phyloP scores from a whole-genome alignment of 805 yeast genomes.

The Candida sakaeoensis region DNA sequence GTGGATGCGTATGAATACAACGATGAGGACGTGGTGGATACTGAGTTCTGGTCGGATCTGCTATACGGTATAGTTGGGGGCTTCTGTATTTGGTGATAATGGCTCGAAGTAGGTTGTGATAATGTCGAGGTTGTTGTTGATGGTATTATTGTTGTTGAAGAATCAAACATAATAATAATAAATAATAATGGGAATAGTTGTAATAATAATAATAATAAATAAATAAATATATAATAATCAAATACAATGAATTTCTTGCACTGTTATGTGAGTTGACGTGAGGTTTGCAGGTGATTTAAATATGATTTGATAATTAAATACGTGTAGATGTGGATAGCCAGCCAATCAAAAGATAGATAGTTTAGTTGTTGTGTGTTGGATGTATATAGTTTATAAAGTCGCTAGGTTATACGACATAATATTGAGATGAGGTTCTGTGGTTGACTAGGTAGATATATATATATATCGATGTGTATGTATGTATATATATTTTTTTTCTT shows the following conservation, averaged over 20 bases:
- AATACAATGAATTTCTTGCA: not conserved
- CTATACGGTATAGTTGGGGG: not conserved
- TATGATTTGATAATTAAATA: too few relatives aligned
- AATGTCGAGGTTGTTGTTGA: not conserved
- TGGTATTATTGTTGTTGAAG: slow-evolving; percentile 2
- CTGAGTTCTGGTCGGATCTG: not conserved
- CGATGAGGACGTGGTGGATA: not conserved
- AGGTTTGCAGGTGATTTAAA: too few relatives aligned
- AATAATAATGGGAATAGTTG: not conserved
- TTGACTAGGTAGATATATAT: too few relatives aligned
- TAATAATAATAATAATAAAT: not conserved
- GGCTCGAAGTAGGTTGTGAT: not conserved
- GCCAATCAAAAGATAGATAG: not conserved
- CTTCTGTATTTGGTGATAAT: not conserved
- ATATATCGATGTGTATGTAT: too few relatives aligned
- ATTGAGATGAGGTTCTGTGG: too few relatives aligned
- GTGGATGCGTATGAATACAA: not conserved
- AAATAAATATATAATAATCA: not conserved
- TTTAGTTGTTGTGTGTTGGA: not conserved
- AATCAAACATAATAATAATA: slow-evolving; percentile 5
- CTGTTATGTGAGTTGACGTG: not conserved
- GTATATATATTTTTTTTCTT: too few relatives aligned
- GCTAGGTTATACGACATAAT: not conserved
- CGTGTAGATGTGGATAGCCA: too few relatives aligned
- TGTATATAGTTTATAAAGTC: not conserved